Base-by-base conservation (phyloP, 2,329 filamentous ascomycete genomes). In the Parastagonospora nodorum region DNA sequence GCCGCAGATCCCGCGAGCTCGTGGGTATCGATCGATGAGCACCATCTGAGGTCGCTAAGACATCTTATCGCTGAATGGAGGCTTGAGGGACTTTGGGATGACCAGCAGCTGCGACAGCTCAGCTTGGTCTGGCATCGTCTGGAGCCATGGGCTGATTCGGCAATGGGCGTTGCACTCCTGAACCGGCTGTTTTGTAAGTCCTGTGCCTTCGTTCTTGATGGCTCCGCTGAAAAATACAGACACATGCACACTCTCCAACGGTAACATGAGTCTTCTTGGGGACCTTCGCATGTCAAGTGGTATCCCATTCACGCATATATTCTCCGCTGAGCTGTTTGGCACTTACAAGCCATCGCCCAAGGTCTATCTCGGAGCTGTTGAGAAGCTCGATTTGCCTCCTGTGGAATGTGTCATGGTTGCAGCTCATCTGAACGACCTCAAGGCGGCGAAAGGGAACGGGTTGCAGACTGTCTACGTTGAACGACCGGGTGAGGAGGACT, bases 401-500 rank as follows among this genome's bases (percentile, higher is more conserved):
- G 68, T 69, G 2, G 79, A 92, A 64, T 87, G 90, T 50, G 88
- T 84, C 15, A 85, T 94, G 83, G 88, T 94, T 15, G 90, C 90
- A 12, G 86, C 89, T 32, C 89, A 93, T 74, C 74, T 93, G 50
- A 71, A 66, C 5, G 90, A 93, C 71, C 74, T 94, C 47, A 76
- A 83, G 53, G 87, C 82, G 0, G 90, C 90, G 4, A 84, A 84
- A 61, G 67, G 63, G 2, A 80, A 78, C 52, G 90, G 90, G 0
- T 75, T 92, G 53, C 79, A 82, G 61, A 90, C 88, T 0, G 79
- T 94, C 2, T 94, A 92, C 67, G 84, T 94, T 2, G 88, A 90
- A 74, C 78, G 90, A 50, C 69, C 74, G 2, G 60, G 71, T 37
- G 90, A 95, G 73, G 89, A 92, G 72, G 78, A 76, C 6, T 87